phyloP scores from a whole-genome alignment of 495 filamentous ascomycete genomes.

The Pyrenopolyporus hunteri region DNA sequence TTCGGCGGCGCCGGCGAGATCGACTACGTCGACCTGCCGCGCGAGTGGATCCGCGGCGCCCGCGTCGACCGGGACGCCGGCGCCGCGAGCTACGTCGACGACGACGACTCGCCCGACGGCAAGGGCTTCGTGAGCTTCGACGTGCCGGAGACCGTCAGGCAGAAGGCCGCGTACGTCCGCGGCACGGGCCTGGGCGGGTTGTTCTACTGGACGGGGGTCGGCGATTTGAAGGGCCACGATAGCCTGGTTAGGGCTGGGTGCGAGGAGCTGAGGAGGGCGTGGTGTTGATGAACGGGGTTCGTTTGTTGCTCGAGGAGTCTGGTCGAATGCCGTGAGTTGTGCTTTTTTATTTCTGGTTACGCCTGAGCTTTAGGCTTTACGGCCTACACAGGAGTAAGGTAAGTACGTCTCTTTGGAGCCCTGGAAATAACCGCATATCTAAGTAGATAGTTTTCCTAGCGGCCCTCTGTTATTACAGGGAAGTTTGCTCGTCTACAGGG shows the following conservation, averaged over 20 bases:
- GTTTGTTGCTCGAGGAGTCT: background rate
- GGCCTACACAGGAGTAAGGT: too few relatives aligned
- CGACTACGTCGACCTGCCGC: conserved; percentile 68
- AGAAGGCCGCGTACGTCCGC: conserved; percentile 74
- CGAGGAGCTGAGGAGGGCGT: conserved; percentile 56
- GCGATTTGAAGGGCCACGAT: conserved; percentile 62
- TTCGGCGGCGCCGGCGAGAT: conserved; percentile 61
- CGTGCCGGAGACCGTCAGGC: conserved; percentile 69
- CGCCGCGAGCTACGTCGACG: conserved; percentile 63
- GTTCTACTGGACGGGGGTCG: conserved; percentile 85
- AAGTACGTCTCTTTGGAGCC: too few relatives aligned
- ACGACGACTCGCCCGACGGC: conserved; percentile 37
- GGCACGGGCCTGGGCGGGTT: conserved; percentile 70
- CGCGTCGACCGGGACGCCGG: conserved; percentile 59
- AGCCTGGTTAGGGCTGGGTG: conserved; percentile 72
- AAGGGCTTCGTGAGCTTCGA: conserved; percentile 79
- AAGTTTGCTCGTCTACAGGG: too few relatives aligned
- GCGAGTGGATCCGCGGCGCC: conserved; percentile 57
- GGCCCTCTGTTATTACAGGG: too few relatives aligned
- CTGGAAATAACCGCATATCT: too few relatives aligned
- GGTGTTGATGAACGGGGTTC: background rate
- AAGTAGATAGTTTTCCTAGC: too few relatives aligned
- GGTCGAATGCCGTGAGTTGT: background rate
- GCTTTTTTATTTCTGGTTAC: too few relatives aligned
- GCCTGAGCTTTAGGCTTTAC: too few relatives aligned